Percentiles rank a stretch among this genome's conserved stretches.
These are phyloP conservation scores for Aspergillus floridensis DNA, from an alignment of 2,329 filamentous ascomycete species.

Conservation along the genomic window DNA sequence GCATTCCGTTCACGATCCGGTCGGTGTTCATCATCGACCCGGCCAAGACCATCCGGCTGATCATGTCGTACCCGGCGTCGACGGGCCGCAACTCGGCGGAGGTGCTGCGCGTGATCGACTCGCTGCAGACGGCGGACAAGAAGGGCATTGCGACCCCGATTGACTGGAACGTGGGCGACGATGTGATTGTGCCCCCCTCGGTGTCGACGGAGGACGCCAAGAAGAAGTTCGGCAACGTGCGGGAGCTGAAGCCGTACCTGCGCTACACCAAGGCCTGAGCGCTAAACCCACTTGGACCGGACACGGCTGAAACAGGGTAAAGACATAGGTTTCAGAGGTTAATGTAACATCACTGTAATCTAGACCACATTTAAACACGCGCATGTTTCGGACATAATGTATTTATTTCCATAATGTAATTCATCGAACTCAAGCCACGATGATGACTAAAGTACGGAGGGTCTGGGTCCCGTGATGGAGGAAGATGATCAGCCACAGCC, in stretches of 20 bases:
- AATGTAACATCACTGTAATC: neutral
- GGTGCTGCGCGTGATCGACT: conserved; percentile 75
- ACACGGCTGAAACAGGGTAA: too few species aligned
- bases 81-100: conserved; percentile 81
- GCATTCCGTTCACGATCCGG: conserved; percentile 79
- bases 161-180: conserved; percentile 84
- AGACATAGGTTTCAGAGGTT: neutral
- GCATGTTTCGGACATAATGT: too few species aligned
- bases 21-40: conserved; percentile 95
- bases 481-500: neutral
- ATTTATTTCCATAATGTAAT: too few species aligned
- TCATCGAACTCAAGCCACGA: too few species aligned
- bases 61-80: conserved; percentile 87
- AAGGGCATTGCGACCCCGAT: conserved; percentile 85
- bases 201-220: conserved; percentile 82
- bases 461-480: too few species aligned
- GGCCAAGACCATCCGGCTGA: conserved; percentile 87
- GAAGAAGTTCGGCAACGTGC: conserved; percentile 76
- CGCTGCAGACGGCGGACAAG: conserved; percentile 80
- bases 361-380: neutral
- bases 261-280: conserved; percentile 30
- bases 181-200: conserved; percentile 85
- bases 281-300: too few species aligned
- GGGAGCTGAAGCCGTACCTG: conserved; percentile 58
- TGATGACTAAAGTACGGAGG: too few species aligned